These are phyloP conservation scores for Cyclocybe cylindracea DNA, from an alignment of 768 basidiomycete species.

Conservation along the genomic window DNA sequence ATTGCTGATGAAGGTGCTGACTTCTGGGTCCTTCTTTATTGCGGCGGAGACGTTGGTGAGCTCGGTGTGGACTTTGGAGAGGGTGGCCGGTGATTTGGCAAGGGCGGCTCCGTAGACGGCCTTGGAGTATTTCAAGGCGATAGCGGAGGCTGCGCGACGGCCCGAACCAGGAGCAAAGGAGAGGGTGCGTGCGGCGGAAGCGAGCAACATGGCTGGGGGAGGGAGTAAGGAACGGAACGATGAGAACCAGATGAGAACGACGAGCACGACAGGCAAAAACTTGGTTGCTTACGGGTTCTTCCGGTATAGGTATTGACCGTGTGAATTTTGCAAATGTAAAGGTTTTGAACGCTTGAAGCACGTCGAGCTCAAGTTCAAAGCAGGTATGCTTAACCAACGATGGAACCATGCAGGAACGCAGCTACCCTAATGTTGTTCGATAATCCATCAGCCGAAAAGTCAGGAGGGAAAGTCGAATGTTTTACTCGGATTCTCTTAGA, in stretches of 20 bases:
- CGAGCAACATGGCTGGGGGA: conserved; percentile 50
- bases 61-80: conserved; percentile 86
- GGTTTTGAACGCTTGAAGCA: not conserved
- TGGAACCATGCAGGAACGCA: too few relatives aligned
- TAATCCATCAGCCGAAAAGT: too few relatives aligned
- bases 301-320: conserved; percentile 23
- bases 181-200: conserved; percentile 54
- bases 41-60: conserved; percentile 69
- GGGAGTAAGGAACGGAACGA: conserved; percentile 21
- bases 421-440: too few relatives aligned
- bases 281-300: conserved; percentile 34
- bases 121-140: conserved; percentile 83
- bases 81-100: conserved; percentile 77
- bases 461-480: too few relatives aligned
- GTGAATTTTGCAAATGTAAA: conserved; percentile 16
- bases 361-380: not conserved
- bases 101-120: conserved; percentile 82
- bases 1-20: conserved; percentile 79
- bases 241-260: conserved; percentile 21
- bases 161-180: conserved; percentile 50
- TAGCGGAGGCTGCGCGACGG: conserved; percentile 73
- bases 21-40: conserved; percentile 65
- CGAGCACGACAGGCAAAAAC: conserved; percentile 26
- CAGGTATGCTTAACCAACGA: not conserved
- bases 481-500: too few relatives aligned